Evolutionary conservation across 352 stramenopile genomes (phyloP).

Genomic region (Pythium volutum): DNA sequence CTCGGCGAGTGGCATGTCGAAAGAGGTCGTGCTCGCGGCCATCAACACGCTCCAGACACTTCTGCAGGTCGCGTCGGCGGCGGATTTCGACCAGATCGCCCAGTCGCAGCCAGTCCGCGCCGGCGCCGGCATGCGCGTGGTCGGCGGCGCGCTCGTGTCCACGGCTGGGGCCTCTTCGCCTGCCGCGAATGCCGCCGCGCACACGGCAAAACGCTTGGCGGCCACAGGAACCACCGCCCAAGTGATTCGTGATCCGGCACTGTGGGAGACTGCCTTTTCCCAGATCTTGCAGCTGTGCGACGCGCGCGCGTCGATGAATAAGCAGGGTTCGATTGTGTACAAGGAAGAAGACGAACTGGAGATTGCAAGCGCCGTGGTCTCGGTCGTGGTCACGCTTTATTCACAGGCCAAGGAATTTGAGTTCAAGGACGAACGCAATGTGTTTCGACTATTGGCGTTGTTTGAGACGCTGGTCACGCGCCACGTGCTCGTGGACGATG

Average conservation of each 20-base stretch:
- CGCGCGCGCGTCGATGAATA: constrained; percentile 24
- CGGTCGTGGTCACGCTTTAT: constrained; percentile 74
- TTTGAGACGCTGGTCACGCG: constrained; percentile 63
- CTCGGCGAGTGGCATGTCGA: constrained; percentile 48
- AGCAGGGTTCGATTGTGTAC: constrained; percentile 15
- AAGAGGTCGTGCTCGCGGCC: constrained; percentile 75
- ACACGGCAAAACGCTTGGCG: constrained; percentile 13
- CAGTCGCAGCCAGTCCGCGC: constrained; percentile 74
- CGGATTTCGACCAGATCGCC: constrained; percentile 69
- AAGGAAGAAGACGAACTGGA: constrained; percentile 81
- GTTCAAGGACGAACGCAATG: constrained; percentile 61
- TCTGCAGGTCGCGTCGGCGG: constrained; percentile 71
- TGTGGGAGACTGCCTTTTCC: constrained; percentile 71
- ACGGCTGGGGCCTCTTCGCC: constrained; percentile 25
- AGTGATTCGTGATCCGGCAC: constrained; percentile 41
- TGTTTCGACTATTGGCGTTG: constrained; percentile 59
- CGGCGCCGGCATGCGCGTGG: constrained; percentile 87
- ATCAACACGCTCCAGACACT: constrained; percentile 79
- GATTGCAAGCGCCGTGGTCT: constrained; percentile 73
- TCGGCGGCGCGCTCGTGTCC: constrained; percentile 78
- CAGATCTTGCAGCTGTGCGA: constrained; percentile 59
- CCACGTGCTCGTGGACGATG: constrained; percentile 47
- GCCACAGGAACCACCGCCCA: constrained; percentile 14
- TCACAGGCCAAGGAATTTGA: constrained; percentile 70
- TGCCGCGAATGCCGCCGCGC: constrained; percentile 7